These are phyloP conservation scores for Plasmodium knowlesi DNA, from an alignment of 169 alveolate genomes.

Conservation along the genomic window DNA sequence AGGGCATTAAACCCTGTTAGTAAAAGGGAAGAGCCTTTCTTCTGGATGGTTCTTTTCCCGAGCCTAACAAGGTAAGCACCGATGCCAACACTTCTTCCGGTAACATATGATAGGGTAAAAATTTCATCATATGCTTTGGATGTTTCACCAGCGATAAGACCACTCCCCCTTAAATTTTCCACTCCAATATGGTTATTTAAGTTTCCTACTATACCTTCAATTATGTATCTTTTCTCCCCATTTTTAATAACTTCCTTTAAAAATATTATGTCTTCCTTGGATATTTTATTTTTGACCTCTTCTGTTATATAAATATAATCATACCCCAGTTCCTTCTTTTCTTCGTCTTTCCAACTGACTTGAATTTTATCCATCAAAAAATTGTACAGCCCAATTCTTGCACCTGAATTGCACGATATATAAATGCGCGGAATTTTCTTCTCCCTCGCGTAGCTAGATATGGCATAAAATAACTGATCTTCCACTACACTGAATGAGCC, in stretches of 20 bases:
- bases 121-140: conserved; percentile 89
- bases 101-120: conserved; percentile 88
- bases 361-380: conserved; percentile 80
- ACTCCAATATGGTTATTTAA: conserved; percentile 86
- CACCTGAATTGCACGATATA: conserved; percentile 89
- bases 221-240: conserved; percentile 77
- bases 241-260: conserved; percentile 78
- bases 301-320: conserved; percentile 84
- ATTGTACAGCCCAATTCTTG: conserved; percentile 87
- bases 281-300: conserved; percentile 76
- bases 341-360: conserved; percentile 83
- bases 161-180: conserved; percentile 89
- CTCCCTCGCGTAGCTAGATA: conserved; percentile 86
- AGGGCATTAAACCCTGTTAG: conserved; percentile 91
- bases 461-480: conserved; percentile 82
- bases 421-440: conserved; percentile 86
- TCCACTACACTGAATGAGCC: conserved; percentile 78
- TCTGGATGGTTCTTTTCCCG: conserved; percentile 90
- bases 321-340: conserved; percentile 84
- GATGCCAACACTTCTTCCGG: conserved; percentile 91
- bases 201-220: conserved; percentile 75
- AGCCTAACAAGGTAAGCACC: conserved; percentile 91
- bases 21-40: conserved; percentile 87
- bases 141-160: conserved; percentile 92
- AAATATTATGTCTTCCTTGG: conserved; percentile 77